Evolutionary conservation across 2,329 filamentous ascomycete species (phyloP), one percentile per base, ranked within the genome.

Genomic region (Coniochaeta sp.): DNA sequence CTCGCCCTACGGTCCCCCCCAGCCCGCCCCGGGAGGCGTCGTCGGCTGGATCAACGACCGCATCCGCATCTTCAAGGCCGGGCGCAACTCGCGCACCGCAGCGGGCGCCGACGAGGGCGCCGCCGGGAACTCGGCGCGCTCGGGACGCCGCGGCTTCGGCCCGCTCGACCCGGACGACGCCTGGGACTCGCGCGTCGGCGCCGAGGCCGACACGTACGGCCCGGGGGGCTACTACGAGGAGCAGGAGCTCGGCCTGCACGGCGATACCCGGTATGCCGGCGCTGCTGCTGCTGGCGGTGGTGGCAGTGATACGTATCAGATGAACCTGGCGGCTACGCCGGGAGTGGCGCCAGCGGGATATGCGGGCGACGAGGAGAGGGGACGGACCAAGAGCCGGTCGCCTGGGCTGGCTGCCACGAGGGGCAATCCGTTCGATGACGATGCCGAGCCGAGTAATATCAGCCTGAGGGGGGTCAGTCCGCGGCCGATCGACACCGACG

Each of bases 161-260:
- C 79, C 86, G 4, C 81, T 91, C 54, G 91, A 95, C 68, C 89
- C 89, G 1, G 91, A 96, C 70, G 90, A 93, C 69, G 90, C 90
- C 1, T 96, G 91, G 91, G 90, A 95, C 75, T 76, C 89, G 64
- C 80, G 89, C 62, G 90, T 96, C 4, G 89, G 89, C 61, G 81
- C 86, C 66, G 90, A 93, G 72, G 84, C 87, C 19, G 86, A 89
- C 69, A 76, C 74, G 14, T 86, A 87, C 70, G 83, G 83, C 1
- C 75, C 77, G 1, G 78, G 78, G 24, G 81, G 81, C 56, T 90
- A 90, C 72, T 88, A 90, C 69, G 90, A 93, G 71, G 89, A 91
- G 74, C 85, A 89, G 69, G 89, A 92, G 73, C 76, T 91, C 5
- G 88, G 87, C 0, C 67, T 78, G 24, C 55, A 57, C 36, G 72